Base-by-base conservation (phyloP, 805 yeast species). In the Suhomyces kilbournensis region DNA sequence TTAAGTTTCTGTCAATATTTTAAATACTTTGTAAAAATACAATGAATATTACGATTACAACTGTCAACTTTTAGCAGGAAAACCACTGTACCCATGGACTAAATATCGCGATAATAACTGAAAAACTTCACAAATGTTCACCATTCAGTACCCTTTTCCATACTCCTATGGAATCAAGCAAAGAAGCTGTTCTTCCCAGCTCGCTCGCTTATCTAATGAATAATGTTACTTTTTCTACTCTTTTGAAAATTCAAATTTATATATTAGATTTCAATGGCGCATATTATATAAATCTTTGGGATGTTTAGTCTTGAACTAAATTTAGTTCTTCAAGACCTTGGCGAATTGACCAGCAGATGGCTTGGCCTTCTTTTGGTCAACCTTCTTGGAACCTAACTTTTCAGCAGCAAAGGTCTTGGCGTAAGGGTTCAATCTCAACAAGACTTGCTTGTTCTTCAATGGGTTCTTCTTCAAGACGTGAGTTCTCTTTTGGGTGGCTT, bases 341-440 rank as follows among this genome's bases (percentile, higher is more conserved):
- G 79, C 71, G 81, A 87, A 86, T 68, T 79, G 80, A 73, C 86
- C 86, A 78, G 86, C 79, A 63, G 90, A 83, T 74, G 88, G 86
- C 73, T 77, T 78, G 67, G 81, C 80, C 70, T 79, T 73, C 64
- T 83, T 56, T 76, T 78, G 76, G 65, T 79, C 85, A 74, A 77
- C 87, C 85, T 89, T 89, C 74, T 78, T 79, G 65, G 92, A 85
- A 71, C 96, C 97, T 66, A 86, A 81, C 81, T 90, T 90, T 83
- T 90, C 85, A 77, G 88, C 91, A 70, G 96, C 73, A 82, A 85
- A 93, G 69, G 93, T 96, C 88, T 90, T 90, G 70, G 99, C 98
- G 86, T 94, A 94, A 67, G 99, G 99, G 97, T 94, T 94, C 79
- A 94, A 88, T 85, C 97, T 90, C 78, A 91, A 86, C 76, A 91